Evolutionary conservation across 306 rosid species (phyloP), one percentile per base, ranked within the genome.

Genomic region (Rosa persica): DNA sequence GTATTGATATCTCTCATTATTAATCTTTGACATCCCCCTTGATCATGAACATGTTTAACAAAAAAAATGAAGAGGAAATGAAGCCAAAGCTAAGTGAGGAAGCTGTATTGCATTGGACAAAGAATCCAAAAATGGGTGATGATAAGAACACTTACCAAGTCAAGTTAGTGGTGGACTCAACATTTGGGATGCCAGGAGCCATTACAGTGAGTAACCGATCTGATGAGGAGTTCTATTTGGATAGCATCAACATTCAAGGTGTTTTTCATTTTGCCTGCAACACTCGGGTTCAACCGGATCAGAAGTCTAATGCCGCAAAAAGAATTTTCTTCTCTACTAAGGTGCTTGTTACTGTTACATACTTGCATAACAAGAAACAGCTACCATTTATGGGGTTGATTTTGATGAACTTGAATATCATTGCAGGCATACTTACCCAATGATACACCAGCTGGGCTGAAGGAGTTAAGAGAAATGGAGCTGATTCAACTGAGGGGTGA

Each of bases 181-280:
- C 86, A 49, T 88, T 84, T 73, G 89, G 87, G 30, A 73, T 69
- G 27, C 87, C 89, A 30, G 89, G 84, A 10, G 92, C 88, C 51
- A 72, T 86, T 48, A 64, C 81, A 0, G 75, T 82, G 5, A 43
- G 42, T 12, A 88, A 86, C 44, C 48, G 16, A 11, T 82, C 68
- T 30, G 87, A 84, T 8, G 55, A 6, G 6, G 89, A 86, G 69
- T 78, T 86, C 70, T 88, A 77, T 75, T 36, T 88, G 77, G 81
- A 86, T 57, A 84, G 72, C 84, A 67, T 86, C 58, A 40, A 11
- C 79, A 40, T 84, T 39, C 60, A 54, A 46, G 73, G 76, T 19
- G 30, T 40, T 69, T 36, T 73, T 70, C 77, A 71, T 47, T 78
- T 88, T 67, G 5, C 57, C 12, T 84, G 89, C 92, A 76, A 86